Evolutionary conservation across 306 rosid species (phyloP), one percentile per base, ranked within the genome.

Genomic region (Crotalaria pallida): DNA sequence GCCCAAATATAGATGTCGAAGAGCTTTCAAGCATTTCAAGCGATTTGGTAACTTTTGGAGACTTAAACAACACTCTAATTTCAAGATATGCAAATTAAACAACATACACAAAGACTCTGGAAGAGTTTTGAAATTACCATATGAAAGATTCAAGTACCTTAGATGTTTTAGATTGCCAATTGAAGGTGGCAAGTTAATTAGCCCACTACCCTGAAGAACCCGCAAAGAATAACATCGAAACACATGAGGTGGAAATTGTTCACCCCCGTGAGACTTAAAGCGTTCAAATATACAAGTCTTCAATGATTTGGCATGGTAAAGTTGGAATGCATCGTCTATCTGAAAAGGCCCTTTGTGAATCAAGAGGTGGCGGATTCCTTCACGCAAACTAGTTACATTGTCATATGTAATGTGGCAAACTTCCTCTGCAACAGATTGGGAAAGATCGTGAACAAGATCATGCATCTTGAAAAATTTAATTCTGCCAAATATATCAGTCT

Each of bases 401-500:
- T 52, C 26, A 8, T 40, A 0, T 15, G 48, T 1, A 12, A 3
- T 10, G 16, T 58, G 49, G 24, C 48, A 58, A 10, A 69, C 33
- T 0, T 65, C 72, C 1, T 36, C 38, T 0, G 53, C 2, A 10
- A 56, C 16, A n/a, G 47, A 77, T 0, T 29, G 62, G 2, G 76
- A 79, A 6, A 71, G 76, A 47, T 71, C 67, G 6, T 50, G 68
- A 7, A 76, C 26, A 6, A 81, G 51, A 60, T 67, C 79, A 40
- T 77, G 79, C 56, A 75, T 75, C 29, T 57, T 58, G 31, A 65
- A 80, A 15, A 4, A 0, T 7, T 0, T 7, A 9, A 65, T 15
- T 4, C 24, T 18, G 10, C 72, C 76, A 22, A 45, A 34, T 59
- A 23, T 18, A 23, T 71, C 16, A 0, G 0, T 58, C 29, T 17